Evolutionary conservation across 192 early-diverging fungal genomes (phyloP), one percentile per base, ranked within the genome.

Genomic region (Dimargaris cristalligena): DNA sequence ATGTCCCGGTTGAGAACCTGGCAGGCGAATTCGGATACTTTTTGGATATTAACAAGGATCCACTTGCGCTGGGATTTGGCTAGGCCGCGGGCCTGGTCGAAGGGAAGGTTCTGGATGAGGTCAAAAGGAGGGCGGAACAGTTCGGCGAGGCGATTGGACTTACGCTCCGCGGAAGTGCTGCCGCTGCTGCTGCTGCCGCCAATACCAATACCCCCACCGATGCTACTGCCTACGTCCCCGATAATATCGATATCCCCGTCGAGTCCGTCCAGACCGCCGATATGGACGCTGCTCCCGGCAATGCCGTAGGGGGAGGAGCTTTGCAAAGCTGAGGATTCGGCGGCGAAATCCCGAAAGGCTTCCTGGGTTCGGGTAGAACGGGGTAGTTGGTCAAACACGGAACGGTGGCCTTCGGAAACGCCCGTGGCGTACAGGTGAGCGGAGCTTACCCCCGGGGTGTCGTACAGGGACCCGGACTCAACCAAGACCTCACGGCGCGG

Each of bases 1-100:
- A 96, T 74, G 74, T 98, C 92, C 57, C 94, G 84, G 65, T 94
- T 95, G 67, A 96, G 68, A 20, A 83, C 71, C 61, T 93, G 89
- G 68, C 90, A 94, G 23, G 75, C 67, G 70, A 96, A 95, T 46
- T 93, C 89, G 0, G 80, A 67, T 4, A 82, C 71, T 46, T 94
- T 84, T 51, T 94, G 88, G 44, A 94, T 75, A 55, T 91, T 91
- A 32, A 95, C 69, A 60, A 95, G 71, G 33, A 95, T 61, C 91
- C 89, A 92, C 64, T 86, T 92, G 30, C 71, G 75, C 23, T 76
- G 66, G 22, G 55, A 58, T 58, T 70, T 71, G 13, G 86, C 92
- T 14, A 58, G 59, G 1, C 74, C 67, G 52, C 88, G 78, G 18
- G 84, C 87, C 73, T 74, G 69, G 35, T 89, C 82, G 67, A 90